phyloP scores from a whole-genome alignment of 148 eudicot genomes.

The Rhododendron griersonianum region DNA sequence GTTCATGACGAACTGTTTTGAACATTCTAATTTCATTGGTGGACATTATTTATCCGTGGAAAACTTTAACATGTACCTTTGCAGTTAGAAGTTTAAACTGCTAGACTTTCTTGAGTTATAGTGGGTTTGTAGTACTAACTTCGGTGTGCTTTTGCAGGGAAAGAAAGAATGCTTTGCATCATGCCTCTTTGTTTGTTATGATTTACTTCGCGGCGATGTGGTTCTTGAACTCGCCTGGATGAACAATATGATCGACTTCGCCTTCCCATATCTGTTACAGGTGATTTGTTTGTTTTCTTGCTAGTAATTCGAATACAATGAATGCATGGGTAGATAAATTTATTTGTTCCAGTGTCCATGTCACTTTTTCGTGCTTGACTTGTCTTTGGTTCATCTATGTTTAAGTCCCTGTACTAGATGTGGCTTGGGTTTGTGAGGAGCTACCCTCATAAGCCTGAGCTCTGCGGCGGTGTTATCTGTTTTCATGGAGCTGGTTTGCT shows the following conservation, averaged over 20 bases:
- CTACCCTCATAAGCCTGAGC: not conserved
- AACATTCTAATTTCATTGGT: not conserved
- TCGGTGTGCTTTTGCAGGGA: slow-evolving; percentile 55
- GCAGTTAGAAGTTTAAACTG: not conserved
- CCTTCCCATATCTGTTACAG: slow-evolving; percentile 97
- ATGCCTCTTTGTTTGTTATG: slow-evolving; percentile 94
- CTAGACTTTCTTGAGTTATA: not conserved
- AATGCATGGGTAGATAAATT: not conserved
- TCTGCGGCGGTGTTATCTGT: not conserved
- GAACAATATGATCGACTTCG: slow-evolving; percentile 93
- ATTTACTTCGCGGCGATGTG: slow-evolving; percentile 78
- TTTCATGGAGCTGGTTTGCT: not conserved
- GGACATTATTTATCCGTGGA: not conserved
- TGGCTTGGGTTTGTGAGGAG: not conserved
- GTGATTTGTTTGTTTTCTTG: slow-evolving; percentile 22
- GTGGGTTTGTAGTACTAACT: not conserved
- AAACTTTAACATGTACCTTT: not conserved
- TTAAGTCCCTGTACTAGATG: not conserved
- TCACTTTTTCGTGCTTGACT: not conserved
- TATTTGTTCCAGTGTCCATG: not conserved
- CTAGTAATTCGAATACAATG: not conserved
- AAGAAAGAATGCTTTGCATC: slow-evolving; percentile 97
- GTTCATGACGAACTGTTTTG: not conserved
- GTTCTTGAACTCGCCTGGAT: slow-evolving; percentile 97
- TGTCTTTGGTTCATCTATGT: not conserved